Conservation (phyloP, 768 basidiomycete species). For the Rickenella mellea region DNA sequence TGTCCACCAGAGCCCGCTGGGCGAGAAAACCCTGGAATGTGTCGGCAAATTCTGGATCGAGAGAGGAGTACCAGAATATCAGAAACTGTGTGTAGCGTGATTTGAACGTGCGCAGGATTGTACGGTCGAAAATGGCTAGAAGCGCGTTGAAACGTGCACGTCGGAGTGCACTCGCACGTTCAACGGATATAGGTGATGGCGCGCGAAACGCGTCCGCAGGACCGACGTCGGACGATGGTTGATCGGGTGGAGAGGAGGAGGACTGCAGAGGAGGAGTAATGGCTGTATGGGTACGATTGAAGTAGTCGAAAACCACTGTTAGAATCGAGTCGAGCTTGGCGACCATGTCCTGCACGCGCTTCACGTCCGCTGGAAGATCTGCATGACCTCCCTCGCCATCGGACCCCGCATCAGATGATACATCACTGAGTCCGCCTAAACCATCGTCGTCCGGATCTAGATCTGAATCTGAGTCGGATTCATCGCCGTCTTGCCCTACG, state of each 20-base stretch:
- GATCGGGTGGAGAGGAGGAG: conserved; percentile 19
- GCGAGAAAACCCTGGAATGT: conserved; percentile 93
- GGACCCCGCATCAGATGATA: conserved; percentile 62
- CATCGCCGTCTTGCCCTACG: conserved; percentile 64
- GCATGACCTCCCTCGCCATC: conserved; percentile 16
- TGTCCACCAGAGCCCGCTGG: conserved; percentile 69
- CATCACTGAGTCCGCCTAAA: conserved; percentile 51
- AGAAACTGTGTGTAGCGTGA: conserved; percentile 97
- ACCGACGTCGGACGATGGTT: conserved; percentile 15
- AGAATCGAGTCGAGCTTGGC: conserved; percentile 87
- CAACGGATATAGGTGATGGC: conserved; percentile 14
- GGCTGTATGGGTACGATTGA: conserved; percentile 39
- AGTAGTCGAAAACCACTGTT: conserved; percentile 77
- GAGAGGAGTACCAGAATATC: conserved; percentile 90
- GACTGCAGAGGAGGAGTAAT: conserved; percentile 11
- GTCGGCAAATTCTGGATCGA: conserved; percentile 82
- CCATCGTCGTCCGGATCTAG: conserved; percentile 39
- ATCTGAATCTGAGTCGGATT: conserved; percentile 46
- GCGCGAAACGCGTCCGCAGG: conserved; percentile 9
- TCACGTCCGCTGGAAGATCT: conserved; percentile 47
- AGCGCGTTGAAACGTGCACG: conserved; percentile 76
- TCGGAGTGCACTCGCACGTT: conserved; percentile 29
- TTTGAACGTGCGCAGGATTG: conserved; percentile 91
- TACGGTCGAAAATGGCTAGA: conserved; percentile 87
- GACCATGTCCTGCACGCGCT: conserved; percentile 78